A percentile compares a stretch with the other conserved stretches of the same genome.
Conservation (phyloP, 495 filamentous ascomycete genomes). For the Aspergillus steynii region DNA sequence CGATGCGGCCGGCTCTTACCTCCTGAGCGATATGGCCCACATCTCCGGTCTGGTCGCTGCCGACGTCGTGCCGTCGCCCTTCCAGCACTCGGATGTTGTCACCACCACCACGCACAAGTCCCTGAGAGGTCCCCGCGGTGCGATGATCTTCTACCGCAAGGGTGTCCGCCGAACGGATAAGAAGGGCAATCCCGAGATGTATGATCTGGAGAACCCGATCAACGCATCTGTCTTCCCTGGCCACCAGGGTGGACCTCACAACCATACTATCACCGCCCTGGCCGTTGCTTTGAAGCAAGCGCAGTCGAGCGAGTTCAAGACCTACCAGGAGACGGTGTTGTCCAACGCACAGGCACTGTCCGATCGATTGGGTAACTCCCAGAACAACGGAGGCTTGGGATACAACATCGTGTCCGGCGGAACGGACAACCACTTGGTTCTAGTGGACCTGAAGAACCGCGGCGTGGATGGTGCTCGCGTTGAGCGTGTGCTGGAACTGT, state of each 20-base stretch:
- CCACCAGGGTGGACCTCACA: conserved; percentile 97
- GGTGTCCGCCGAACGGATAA: conserved; percentile 87
- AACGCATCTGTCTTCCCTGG: conserved; percentile 98
- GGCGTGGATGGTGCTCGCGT: conserved; percentile 90
- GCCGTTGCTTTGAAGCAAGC: conserved; percentile 93
- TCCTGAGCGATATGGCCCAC: conserved; percentile 96
- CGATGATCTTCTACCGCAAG: conserved; percentile 97
- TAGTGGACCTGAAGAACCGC: conserved; percentile 92
- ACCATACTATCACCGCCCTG: conserved; percentile 96
- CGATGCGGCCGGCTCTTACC: conserved; percentile 88
- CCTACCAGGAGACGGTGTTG: conserved; percentile 86
- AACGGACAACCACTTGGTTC: conserved; percentile 95
- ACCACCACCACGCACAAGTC: conserved; percentile 99
- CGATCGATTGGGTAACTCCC: conserved; percentile 66
- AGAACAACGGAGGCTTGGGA: conserved; percentile 74
- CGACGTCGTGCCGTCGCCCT: conserved; percentile 86
- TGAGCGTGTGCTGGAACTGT: conserved; percentile 90
- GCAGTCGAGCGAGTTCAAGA: conserved; percentile 80
- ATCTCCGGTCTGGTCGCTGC: conserved; percentile 93
- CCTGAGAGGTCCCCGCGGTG: conserved; percentile 88
- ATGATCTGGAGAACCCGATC: conserved; percentile 92
- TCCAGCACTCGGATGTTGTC: conserved; percentile 85
- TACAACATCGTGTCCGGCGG: conserved; percentile 91
- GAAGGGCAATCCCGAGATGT: conserved; percentile 78
- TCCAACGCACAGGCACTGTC: conserved; percentile 86